Evolutionary conservation across 1,284 basidiomycete genomes (phyloP), one percentile per base, ranked within the genome.

Genomic region (Sphaerobolus stellatus): DNA sequence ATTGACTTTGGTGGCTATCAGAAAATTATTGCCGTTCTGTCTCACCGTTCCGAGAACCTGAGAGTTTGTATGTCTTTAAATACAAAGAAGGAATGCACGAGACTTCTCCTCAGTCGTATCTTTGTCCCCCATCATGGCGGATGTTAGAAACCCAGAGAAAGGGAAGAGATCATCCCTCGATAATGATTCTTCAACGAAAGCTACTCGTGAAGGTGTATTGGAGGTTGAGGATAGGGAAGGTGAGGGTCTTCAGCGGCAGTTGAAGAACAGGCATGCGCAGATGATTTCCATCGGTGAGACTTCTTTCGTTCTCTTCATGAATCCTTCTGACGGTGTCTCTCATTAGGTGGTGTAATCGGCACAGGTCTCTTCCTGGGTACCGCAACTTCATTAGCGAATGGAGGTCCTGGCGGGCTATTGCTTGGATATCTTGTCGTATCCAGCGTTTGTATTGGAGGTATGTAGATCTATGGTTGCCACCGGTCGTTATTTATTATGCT

Each of bases 301-400:
- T 29, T 27, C 22, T 27, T 48, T 27, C 20, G 24, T 29, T 43
- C 41, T 24, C 20, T 41, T 27, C 25, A 48, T 48, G 24, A 24
- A n/a, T 31, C 25, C 29, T 48, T 48, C 25, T 29, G 8, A 43
- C 28, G 8, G 27, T 11, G 20, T n/a, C 18, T 27, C 16, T 11
- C 20, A 48, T 40, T 43, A 54, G 53, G 53, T 24, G 53, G 53
- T 24, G 53, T 54, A 7, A 54, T 54, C 33, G 53, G 53, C 14
- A 54, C 53, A 67, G 84, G 84, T 59, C 72, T 86, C 27, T 86
- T 86, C 68, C 68, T 88, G 58, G 86, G 87, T 48, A 88, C 86
- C 8, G 86, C 80, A 3, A 76, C 56, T 46, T 71, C 83, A 24
- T 69, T 88, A 18, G 62, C 58, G 25, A 66, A 77, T 55, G 87